phyloP scores from a whole-genome alignment of 352 stramenopile genomes.

The Globisporangium okanoganense region DNA sequence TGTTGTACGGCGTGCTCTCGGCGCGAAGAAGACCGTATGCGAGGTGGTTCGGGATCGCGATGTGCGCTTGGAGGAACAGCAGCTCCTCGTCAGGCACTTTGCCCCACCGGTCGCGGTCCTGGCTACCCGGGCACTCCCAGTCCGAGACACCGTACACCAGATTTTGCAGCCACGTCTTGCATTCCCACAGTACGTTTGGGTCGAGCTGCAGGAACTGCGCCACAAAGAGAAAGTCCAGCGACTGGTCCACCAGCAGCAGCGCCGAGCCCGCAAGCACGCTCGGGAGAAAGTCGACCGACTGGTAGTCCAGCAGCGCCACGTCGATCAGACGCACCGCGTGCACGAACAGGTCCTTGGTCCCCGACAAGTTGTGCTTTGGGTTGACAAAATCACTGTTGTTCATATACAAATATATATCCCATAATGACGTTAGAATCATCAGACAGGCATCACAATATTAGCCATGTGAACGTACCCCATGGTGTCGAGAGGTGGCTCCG shows the following conservation, averaged over 20 bases:
- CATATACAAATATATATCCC: neutral
- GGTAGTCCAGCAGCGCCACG: constrained; percentile 69
- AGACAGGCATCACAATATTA: neutral
- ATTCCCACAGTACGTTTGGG: constrained; percentile 74
- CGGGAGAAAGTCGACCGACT: constrained; percentile 72
- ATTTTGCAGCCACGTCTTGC: constrained; percentile 71
- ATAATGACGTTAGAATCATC: constrained; percentile 6
- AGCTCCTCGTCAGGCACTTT: constrained; percentile 70
- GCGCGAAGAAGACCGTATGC: constrained; percentile 50
- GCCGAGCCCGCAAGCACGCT: constrained; percentile 71
- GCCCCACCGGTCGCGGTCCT: constrained; percentile 58
- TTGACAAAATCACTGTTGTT: constrained; percentile 58
- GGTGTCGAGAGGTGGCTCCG: constrained; percentile 61
- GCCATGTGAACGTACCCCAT: constrained; percentile 39
- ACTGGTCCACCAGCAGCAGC: constrained; percentile 63
- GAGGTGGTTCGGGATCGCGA: constrained; percentile 60
- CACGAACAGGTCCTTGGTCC: constrained; percentile 72
- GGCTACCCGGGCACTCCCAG: constrained; percentile 31
- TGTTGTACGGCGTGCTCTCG: constrained; percentile 44
- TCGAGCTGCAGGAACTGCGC: constrained; percentile 79
- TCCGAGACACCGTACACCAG: constrained; percentile 57
- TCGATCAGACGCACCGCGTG: constrained; percentile 67
- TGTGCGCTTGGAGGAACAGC: constrained; percentile 65
- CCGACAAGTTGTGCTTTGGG: constrained; percentile 45
- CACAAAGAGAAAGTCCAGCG: constrained; percentile 74